phyloP scores from a whole-genome alignment of 1,139 yeast genomes.

The Suhomyces yuchorum region DNA sequence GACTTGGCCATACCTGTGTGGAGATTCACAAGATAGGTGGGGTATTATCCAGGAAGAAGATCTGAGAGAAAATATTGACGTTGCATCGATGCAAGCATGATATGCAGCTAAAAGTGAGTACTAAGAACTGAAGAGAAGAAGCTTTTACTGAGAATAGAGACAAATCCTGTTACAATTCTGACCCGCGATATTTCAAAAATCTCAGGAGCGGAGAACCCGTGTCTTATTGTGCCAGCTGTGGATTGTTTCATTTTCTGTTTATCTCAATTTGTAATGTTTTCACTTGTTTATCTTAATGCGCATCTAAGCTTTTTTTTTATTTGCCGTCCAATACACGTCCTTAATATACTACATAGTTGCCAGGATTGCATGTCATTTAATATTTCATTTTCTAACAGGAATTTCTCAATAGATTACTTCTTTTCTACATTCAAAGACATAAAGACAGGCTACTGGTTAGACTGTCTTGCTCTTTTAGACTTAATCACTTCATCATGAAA shows the following conservation, averaged over 20 bases:
- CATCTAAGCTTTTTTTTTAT: conserved; percentile 7
- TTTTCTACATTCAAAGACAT: background rate
- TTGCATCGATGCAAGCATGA: background rate
- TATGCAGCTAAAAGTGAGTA: background rate
- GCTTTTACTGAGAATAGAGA: background rate
- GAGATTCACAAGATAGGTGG: conserved; percentile 1
- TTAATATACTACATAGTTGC: conserved; percentile 10
- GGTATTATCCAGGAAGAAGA: background rate
- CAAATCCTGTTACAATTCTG: background rate
- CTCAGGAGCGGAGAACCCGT: background rate
- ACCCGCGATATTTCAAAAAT: background rate
- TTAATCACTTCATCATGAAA: conserved; percentile 5
- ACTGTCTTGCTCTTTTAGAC: background rate
- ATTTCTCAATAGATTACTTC: background rate
- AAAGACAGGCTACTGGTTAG: conserved; percentile 9
- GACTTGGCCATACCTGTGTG: background rate
- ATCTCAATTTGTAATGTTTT: conserved; percentile 8
- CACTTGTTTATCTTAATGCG: conserved; percentile 6
- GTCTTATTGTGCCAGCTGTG: conserved; percentile 5
- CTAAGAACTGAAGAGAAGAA: background rate
- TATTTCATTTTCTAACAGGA: background rate
- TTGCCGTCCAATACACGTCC: conserved; percentile 13
- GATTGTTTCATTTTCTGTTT: conserved; percentile 8
- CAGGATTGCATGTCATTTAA: conserved; percentile 1
- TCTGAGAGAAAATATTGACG: conserved; percentile 1